Evolutionary conservation across 2,329 filamentous ascomycete species (phyloP), one percentile per base, ranked within the genome.

Genomic region (Cercospora beticola): DNA sequence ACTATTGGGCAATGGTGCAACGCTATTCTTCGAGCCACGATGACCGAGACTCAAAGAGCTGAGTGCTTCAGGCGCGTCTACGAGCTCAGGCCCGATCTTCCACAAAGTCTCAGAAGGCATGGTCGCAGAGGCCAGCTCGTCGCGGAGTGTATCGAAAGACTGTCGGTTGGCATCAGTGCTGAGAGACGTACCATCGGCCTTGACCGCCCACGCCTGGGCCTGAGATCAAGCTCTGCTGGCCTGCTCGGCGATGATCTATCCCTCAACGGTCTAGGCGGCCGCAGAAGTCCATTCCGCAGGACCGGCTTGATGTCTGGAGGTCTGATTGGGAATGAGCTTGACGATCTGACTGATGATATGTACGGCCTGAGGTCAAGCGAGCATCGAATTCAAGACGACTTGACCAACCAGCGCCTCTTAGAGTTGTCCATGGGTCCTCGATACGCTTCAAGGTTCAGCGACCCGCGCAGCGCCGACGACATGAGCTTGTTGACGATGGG

Each of bases 1-100:
- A 69, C 67, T n/a, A 63, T 69, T 31, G 64, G 63, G 4, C 67
- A 69, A 31, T 69, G 67, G 67, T 69, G 67, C 64, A 66, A 69
- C 43, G 67, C 67, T 23, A 31, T 69, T 28, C 36, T 69, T 14
- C 67, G 67, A 52, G 67, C 67, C 4, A 54, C 54, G 1, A 69
- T 69, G 67, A 54, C 58, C 12, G 67, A 69, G 30, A 30, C 26
- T n/a, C 63, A 69, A 64, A 36, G 64, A 31, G 49, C 43, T 6
- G 63, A 69, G 21, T 69, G 67, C 26, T 57, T 69, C 33, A 58
- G 67, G 40, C 33, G 59, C 23, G 63, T 69, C 14, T 63, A 56
- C 10, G 49, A 60, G 8, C 30, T 64, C n/a, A 49, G 67, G 21
- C 67, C 67, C 9, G 67, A 69, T 23, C 59, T 69, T 5, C 63